Base-by-base conservation (phyloP, 2,329 filamentous ascomycete species). In the Byssoonygena ceratinophila region DNA sequence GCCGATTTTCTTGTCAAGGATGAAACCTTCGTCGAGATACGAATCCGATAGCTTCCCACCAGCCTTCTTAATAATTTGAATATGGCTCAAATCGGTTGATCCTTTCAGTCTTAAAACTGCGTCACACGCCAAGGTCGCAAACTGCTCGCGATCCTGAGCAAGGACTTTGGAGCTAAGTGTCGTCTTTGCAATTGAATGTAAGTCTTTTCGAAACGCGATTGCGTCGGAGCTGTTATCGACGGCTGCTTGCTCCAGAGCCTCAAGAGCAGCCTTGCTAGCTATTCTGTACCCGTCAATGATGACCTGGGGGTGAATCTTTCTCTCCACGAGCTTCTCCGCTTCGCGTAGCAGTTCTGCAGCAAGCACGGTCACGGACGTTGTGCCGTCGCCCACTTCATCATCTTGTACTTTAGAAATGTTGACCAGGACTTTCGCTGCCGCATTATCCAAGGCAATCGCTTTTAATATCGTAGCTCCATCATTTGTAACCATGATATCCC, bases 401-500 rank as follows among this genome's bases (percentile, higher is more conserved):
- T 98, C 92, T 70, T 98, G 92, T 4, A 98, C 92, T 74, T 98
- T 98, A 58, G 91, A 97, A 63, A 98, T 97, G 71, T 98, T 98
- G 67, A 98, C 92, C 40, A 98, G 79, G 4, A 98, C 92, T 75
- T 98, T 98, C 51, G 92, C 92, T 20, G 92, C 92, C 40, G 92
- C 92, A 68, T 98, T 98, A 71, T 98, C 92, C 66, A 98, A 84
- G 40, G 92, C 92, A 70, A 98, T 98, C 51, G 91, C 87, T 74
- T 98, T 98, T 59, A 98, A 81, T 61, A 98, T 98, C 22, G 92
- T 98, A 58, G 92, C 92, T 67, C 92, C 92, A 73, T 98, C 92
- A 72, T 98, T 98, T 55, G 92, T 98, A 57, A 98, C 92, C 81
- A 97, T 87, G 64, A 97, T 96, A 65, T 97, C 87, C 64, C 87